Base-by-base conservation (phyloP, 495 filamentous ascomycete genomes). In the Aspergillus diversus region DNA sequence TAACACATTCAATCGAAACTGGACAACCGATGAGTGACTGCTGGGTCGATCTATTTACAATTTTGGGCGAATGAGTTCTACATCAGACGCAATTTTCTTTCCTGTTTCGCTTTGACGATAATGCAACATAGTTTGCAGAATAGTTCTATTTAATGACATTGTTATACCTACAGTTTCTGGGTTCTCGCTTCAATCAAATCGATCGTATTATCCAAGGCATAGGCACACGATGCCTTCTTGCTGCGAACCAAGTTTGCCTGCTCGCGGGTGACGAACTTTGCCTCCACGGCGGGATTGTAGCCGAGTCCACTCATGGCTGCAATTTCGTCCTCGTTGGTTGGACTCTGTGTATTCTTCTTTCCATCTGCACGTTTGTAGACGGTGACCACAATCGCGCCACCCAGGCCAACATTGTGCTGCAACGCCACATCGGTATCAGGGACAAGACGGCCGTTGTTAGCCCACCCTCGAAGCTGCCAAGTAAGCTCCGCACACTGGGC, bases 401-500 rank as follows among this genome's bases (percentile, higher is more conserved):
- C 94, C 33, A 98, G 78, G 0, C 94, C 94, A 3, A 98, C 78
- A 69, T 98, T 98, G 73, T 98, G 94, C 79, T 97, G 94, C 74
- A 98, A 74, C 39, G 91, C 90, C 43, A 82, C 86, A 55, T 73
- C 82, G 0, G 92, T 91, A 13, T 85, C 83, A n/a, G 83, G 76
- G 7, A 92, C 85, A 7, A 85, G 75, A 33, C 94, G 82, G 77
- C 37, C 37, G 37, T 98, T 97, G 68, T 92, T 96, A 7, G 93
- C 94, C 94, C 95, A 97, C 3, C 94, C 94, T 47, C 94, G 80
- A 69, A 98, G 79, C 63, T 98, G 94, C 94, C 94, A 98, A 16
- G 95, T 90, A 49, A 98, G 75, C 78, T 98, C 94, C 3, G 94
- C 92, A 69, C 93, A 97, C 77, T 98, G 94, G 13, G 94, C 94